Percentiles rank a stretch among this genome's conserved stretches.
Evolutionary conservation across 2,329 filamentous ascomycete species (phyloP).

Genomic region (Alternaria ventricosa): DNA sequence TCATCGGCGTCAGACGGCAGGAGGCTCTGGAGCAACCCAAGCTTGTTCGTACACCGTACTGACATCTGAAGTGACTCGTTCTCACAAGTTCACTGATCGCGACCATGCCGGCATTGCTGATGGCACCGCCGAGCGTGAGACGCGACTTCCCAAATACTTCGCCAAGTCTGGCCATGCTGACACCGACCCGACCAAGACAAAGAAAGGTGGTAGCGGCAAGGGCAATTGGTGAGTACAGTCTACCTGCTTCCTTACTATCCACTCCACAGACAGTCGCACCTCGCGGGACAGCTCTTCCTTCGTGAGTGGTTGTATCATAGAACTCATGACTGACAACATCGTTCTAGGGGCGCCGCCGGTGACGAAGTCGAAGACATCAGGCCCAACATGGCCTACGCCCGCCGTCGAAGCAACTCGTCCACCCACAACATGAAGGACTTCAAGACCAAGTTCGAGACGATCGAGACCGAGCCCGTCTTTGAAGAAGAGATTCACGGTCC

Average conservation of each 20-base stretch:
- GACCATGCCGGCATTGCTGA: conserved; percentile 83
- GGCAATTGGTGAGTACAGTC: conserved; percentile 80
- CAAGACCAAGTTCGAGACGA: conserved; percentile 95
- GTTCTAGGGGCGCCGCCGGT: conserved; percentile 76
- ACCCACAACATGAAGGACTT: conserved; percentile 75
- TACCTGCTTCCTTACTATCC: background rate
- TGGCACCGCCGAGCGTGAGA: conserved; percentile 71
- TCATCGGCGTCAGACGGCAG: background rate
- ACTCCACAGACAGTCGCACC: background rate
- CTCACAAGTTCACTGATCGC: conserved; percentile 94
- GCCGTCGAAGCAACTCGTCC: conserved; percentile 92
- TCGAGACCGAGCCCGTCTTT: conserved; percentile 89
- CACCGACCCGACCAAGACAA: conserved; percentile 87
- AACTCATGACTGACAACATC: conserved; percentile 21
- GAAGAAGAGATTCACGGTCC: conserved; percentile 84
- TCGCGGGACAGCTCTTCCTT: background rate
- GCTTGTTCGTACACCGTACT: conserved; percentile 18
- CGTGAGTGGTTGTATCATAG: background rate
- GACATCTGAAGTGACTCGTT: conserved; percentile 82
- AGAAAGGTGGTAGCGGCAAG: conserved; percentile 93
- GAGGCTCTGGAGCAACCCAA: background rate
- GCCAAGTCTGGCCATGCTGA: conserved; percentile 84
- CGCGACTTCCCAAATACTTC: conserved; percentile 89
- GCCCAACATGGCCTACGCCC: conserved; percentile 83
- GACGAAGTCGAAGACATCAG: conserved; percentile 84